Evolutionary conservation across 495 filamentous ascomycete species (phyloP), one percentile per base, ranked within the genome.

Genomic region (Platismatia glauca): DNA sequence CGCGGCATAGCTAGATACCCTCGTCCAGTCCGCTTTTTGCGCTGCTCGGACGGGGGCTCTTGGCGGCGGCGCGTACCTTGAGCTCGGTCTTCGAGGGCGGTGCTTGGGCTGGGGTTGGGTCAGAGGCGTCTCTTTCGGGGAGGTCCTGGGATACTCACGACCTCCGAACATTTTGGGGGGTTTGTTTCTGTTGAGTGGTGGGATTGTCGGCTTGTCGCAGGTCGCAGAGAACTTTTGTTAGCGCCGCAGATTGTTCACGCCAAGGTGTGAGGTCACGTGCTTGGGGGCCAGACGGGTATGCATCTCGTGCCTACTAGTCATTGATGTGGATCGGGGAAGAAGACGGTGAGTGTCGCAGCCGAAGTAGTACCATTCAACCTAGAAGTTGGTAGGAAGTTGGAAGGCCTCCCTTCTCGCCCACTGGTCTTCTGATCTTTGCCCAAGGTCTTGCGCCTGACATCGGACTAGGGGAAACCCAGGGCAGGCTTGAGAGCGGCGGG

Each of bases 91-190:
- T 63, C 12, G 48, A 62, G 2, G 59, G 59, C 24, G 50, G 53
- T 59, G 31, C 44, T 39, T 53, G 43, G 6, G 64, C 64, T 66
- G 48, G 9, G 3, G 35, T 18, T 20, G 41, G 7, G 31, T 38
- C 13, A 33, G 43, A 53, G 57, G 11, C 0, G 2, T 0, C 50
- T 12, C 18, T 46, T 22, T n/a, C n/a, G n/a, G n/a, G 0, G 37
- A 13, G 6, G n/a, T 18, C 7, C 3, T 31, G 27, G 48, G 7
- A 2, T 53, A 57, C 64, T 60, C 52, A 63, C 64, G 60, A 16
- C 61, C 64, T n/a, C 64, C 64, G 22, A 66, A 66, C 64, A 66
- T 66, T 0, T 56, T 63, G 59, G 33, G 8, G 3, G 4, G 0
- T 46, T 24, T 24, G 4, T 43, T 18, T 16, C 18, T 18, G 43